These are phyloP conservation scores for Hordeum vulgare DNA, from an alignment of 176 grass and related monocot genomes.

Conservation along the genomic window MorexV3_pseudomolecules_assembly NC_058520.1:17836982-17837481, in stretches of 20 bases:
- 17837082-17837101: background rate
- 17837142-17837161: background rate
- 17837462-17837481: background rate
- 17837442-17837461: too few relatives aligned
- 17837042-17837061: background rate
- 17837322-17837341: background rate
- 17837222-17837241: background rate
- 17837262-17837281: background rate
- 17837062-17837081: background rate
- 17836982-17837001: conserved; percentile 5
- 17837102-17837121: background rate
- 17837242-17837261: background rate
- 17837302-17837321: background rate
- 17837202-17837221: background rate
- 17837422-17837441: background rate
- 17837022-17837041: background rate
- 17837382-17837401: background rate
- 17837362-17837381: background rate
- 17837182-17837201: background rate
- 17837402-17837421: background rate
- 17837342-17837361: background rate
- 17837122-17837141: background rate
- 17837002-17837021: background rate
- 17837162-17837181: background rate
- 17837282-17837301: background rate